phyloP scores from a whole-genome alignment of 768 basidiomycete species.

The Hygrophorus pudorinus region DNA sequence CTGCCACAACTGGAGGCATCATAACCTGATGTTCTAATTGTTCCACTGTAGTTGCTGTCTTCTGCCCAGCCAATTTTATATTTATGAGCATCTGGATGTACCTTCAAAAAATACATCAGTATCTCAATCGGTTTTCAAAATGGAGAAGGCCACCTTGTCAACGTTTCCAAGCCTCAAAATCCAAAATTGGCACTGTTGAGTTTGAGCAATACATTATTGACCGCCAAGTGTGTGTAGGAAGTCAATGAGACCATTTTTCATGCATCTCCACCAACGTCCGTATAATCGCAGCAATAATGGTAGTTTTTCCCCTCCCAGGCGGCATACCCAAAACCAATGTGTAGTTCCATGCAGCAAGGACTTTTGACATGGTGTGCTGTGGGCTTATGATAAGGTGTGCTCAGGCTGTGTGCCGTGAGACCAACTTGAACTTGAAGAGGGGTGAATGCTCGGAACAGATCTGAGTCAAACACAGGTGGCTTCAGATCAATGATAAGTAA shows the following conservation, averaged over 20 bases:
- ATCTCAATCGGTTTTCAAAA: not conserved
- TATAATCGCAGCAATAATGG: constrained; percentile 85
- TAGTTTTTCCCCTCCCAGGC: constrained; percentile 98
- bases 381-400: constrained; percentile 65
- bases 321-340: constrained; percentile 92
- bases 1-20: constrained; percentile 88
- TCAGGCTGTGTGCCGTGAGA: constrained; percentile 17
- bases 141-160: constrained; percentile 60
- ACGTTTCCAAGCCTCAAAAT: constrained; percentile 83
- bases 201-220: constrained; percentile 92
- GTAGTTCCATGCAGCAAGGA: constrained; percentile 77
- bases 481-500: constrained; percentile 76
- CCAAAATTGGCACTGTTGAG: constrained; percentile 54
- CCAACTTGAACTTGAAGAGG: constrained; percentile 17
- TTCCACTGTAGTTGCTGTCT: constrained; percentile 56
- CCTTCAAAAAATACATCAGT: constrained; percentile 30
- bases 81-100: constrained; percentile 71
- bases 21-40: constrained; percentile 78
- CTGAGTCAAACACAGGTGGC: constrained; percentile 54
- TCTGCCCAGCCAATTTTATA: constrained; percentile 55
- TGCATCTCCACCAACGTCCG: constrained; percentile 63
- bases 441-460: no score
- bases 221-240: constrained; percentile 96
- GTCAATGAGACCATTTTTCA: constrained; percentile 84
- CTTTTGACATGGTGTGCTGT: constrained; percentile 57